A percentile compares a stretch with the other conserved stretches of the same genome.
phyloP scores from a whole-genome alignment of 805 yeast genomes.

The Wickerhamomyces pijperi region DNA sequence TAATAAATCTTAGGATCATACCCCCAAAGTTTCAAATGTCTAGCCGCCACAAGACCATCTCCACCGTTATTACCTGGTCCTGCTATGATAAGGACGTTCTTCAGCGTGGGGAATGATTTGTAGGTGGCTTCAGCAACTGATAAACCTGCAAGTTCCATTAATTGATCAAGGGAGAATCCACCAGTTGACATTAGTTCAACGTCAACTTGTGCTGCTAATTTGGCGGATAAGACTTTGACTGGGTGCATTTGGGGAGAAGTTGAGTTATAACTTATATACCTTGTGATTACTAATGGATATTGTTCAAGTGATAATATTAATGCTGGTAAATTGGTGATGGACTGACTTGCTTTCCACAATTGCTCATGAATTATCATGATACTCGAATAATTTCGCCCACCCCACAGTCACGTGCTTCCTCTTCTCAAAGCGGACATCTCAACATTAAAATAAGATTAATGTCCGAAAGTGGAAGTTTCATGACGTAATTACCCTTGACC shows the following conservation, averaged over 20 bases:
- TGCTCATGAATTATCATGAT: too few species aligned
- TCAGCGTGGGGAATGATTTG: constrained; percentile 43
- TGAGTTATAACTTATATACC: too few species aligned
- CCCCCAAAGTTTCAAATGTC: constrained; percentile 78
- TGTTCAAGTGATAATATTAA: too few species aligned
- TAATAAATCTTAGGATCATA: constrained; percentile 68
- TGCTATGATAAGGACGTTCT: constrained; percentile 55
- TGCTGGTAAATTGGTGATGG: too few species aligned
- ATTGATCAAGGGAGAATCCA: constrained; percentile 73
- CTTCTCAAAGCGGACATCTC: too few species aligned
- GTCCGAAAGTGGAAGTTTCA: too few species aligned
- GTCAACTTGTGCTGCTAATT: constrained; percentile 67
- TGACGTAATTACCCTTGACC: too few species aligned
- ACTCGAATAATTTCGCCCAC: too few species aligned
- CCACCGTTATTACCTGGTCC: constrained; percentile 98
- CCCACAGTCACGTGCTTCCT: too few species aligned
- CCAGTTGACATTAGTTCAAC: constrained; percentile 77
- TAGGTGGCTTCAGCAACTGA: constrained; percentile 85
- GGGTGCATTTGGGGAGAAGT: constrained; percentile 2
- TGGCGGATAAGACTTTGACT: constrained; percentile 32
- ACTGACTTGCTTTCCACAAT: too few species aligned
- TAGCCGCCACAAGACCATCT: constrained; percentile 91
- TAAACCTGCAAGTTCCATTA: constrained; percentile 95
- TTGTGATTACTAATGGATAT: too few species aligned
- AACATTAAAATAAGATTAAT: too few species aligned